Evolutionary conservation across 441 rosid genomes (phyloP), one percentile per base, ranked within the genome.

Genomic region (Brassica balearica): DNA sequence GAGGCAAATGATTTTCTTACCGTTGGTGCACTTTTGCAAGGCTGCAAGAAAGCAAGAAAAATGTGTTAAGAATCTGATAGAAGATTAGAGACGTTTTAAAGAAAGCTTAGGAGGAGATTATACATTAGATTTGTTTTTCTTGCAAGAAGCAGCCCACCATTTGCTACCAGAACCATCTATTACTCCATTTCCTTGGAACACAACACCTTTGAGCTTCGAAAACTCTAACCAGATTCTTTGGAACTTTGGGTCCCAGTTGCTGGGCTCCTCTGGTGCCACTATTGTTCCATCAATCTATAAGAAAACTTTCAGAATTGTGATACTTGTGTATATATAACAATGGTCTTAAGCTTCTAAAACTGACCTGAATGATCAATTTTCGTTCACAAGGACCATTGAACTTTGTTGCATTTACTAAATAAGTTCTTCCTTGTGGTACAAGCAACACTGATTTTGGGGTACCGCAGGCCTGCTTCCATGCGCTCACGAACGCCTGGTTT

Each of bases 111-210:
- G 27, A 68, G 56, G 20, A 51, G 27, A 32, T 32, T 6, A 32
- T 58, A 94, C 98, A 84, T 92, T 94, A 62, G 97, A 43, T 69
- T 89, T 92, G 86, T 94, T 92, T 90, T 79, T 92, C 84, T 92
- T 92, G 93, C 98, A 94, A 68, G 98, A 94, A 29, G 97, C 81
- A 55, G 89, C 91, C 98, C 98, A 94, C 98, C 98, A 94, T 82
- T 92, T 91, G 82, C 95, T 85, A 65, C 98, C 98, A 6, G 97
- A 94, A 15, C 97, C 98, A 81, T 94, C 97, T 79, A 94, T 88
- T 60, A 94, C 85, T 75, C 98, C 98, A 70, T 81, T 80, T 51
- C 97, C 97, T 80, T 90, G 94, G 89, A 94, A 92, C 65, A 79
- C 41, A 9, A 88, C 97, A 25, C 97, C 86, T 4, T 84, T 81